phyloP scores from a whole-genome alignment of 495 filamentous ascomycete genomes.

The Tuber magnatum region DNA sequence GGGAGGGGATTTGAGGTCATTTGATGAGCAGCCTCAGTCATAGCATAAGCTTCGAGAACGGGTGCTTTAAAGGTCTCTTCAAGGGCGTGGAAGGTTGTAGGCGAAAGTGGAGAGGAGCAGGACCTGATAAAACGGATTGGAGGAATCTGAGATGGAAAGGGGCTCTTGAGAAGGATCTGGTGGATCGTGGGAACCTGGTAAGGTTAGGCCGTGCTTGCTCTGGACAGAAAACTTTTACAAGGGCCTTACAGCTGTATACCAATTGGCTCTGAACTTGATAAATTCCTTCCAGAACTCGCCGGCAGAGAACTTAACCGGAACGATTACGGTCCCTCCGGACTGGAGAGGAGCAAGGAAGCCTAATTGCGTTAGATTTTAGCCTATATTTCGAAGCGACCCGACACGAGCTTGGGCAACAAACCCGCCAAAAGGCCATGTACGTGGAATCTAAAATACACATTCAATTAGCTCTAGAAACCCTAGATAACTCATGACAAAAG shows the following conservation, averaged over 20 bases:
- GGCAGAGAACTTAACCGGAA: conserved; percentile 71
- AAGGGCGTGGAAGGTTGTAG: conserved; percentile 66
- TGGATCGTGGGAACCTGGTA: conserved; percentile 65
- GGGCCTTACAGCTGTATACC: conserved; percentile 61
- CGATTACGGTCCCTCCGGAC: conserved; percentile 65
- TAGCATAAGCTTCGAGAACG: conserved; percentile 81
- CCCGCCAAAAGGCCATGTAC: conserved; percentile 77
- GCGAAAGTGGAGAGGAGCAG: conserved; percentile 72
- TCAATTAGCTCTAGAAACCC: not conserved
- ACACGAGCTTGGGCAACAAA: not conserved
- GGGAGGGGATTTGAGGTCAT: conserved; percentile 84
- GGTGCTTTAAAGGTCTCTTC: conserved; percentile 66
- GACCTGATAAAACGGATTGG: conserved; percentile 79
- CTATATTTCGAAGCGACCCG: not conserved
- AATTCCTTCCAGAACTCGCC: conserved; percentile 75
- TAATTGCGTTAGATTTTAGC: not conserved
- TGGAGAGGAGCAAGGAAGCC: conserved; percentile 62
- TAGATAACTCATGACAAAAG: not conserved
- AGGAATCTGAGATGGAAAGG: conserved; percentile 57
- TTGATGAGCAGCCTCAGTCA: conserved; percentile 86
- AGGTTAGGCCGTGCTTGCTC: conserved; percentile 30
- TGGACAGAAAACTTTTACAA: not conserved
- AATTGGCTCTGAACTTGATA: conserved; percentile 61
- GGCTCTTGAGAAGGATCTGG: conserved; percentile 70
- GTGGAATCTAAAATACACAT: conserved; percentile 51